phyloP scores from a whole-genome alignment of 2,329 filamentous ascomycete species.

The Leptodontidium sp. region DNA sequence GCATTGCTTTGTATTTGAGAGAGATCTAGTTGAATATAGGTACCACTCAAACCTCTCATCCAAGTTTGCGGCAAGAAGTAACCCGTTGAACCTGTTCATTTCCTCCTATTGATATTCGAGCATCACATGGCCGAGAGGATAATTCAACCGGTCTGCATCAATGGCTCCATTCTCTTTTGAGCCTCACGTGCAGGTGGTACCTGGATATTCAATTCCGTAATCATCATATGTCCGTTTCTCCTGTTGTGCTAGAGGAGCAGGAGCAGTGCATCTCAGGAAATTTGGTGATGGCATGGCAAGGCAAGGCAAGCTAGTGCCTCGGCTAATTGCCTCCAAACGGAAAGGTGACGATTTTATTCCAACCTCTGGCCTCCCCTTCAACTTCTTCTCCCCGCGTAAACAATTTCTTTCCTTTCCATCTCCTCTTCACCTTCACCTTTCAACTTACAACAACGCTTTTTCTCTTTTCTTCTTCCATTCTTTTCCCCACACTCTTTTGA shows the following conservation, averaged over 20 bases:
- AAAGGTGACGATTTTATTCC: neutral
- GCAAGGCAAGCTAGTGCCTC: neutral
- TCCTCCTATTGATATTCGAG: no score
- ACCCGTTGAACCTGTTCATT: no score
- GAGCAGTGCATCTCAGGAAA: neutral
- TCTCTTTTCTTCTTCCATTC: slow-evolving; percentile 18
- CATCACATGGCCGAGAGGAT: no score
- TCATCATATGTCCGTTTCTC: no score
- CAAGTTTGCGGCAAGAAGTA: neutral
- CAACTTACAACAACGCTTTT: slow-evolving; percentile 8
- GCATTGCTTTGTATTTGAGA: neutral
- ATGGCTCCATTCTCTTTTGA: no score
- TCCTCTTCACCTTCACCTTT: slow-evolving; percentile 19
- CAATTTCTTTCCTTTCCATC: slow-evolving; percentile 7
- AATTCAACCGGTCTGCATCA: no score
- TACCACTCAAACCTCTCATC: no score
- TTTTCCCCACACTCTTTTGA: slow-evolving; percentile 25
- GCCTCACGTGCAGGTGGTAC: neutral
- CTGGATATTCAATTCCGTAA: no score
- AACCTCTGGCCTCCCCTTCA: neutral
- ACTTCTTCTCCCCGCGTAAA: slow-evolving; percentile 13
- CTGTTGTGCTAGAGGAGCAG: neutral
- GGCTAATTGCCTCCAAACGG: slow-evolving; percentile 10
- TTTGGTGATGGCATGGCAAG: neutral
- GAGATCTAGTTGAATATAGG: no score